Base-by-base conservation (phyloP, 179 eudicot genomes). In the Beta corolliflora region DNA sequence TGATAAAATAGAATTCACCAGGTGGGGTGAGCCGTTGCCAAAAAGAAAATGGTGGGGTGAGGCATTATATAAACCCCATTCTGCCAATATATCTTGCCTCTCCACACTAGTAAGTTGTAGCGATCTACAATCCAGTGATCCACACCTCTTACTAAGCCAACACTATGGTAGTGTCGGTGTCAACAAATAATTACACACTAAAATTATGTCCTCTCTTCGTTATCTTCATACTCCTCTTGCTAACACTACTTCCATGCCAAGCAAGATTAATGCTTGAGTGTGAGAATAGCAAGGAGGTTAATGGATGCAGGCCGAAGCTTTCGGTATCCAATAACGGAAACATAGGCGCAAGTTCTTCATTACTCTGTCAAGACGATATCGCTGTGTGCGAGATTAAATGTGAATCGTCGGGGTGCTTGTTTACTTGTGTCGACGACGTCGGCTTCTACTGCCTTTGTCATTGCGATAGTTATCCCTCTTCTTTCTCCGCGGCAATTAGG, bases 361-460 rank as follows among this genome's bases (percentile, higher is more conserved):
- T 64, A 18, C n/a, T 36, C n/a, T 16, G 55, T 5, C 41, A 45
- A 41, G 13, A 15, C 16, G 69, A 64, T 29, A 25, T 64, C 41
- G 7, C 3, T 45, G 73, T 36, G 21, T 82, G 84, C 5, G 66
- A 82, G 45, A 50, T 73, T 10, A 25, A 77, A 7, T 82, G 84
- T 66, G 44, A 59, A 31, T 48, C 76, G 2, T 60, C 44, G 29
- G 81, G 77, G 41, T 82, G 84, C 18, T 71, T 71, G 11, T 82
- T 82, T 78, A 73, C 85, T 7, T 82, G 85, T 59, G 65, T 82
- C n/a, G 81, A 82, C 81, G 85, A 82, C n/a, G 81, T 82, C 1
- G 85, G 79, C 5, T 82, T 82, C 74, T 73, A 44, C 13, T 82
- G 85, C 56, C 77, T 82, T 67, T 82, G 85, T 14, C 79, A 82